phyloP scores from a whole-genome alignment of 495 filamentous ascomycete genomes.

The Hamigera avellanea region DNA sequence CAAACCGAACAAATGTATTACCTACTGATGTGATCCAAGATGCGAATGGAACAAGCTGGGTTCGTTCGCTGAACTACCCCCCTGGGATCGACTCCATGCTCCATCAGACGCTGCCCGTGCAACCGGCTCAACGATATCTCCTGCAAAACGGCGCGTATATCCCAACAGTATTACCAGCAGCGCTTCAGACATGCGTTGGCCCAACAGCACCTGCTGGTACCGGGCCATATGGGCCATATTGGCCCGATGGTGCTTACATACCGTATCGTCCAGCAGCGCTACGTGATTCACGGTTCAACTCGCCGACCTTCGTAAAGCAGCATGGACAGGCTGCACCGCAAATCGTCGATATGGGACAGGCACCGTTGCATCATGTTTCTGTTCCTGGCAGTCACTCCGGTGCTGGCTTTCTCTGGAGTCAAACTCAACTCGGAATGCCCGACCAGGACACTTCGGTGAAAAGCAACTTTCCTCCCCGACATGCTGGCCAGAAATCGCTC shows the following conservation, averaged over 20 bases:
- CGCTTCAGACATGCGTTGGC: conserved; percentile 56
- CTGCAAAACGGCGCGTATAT: conserved; percentile 40
- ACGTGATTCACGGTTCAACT: conserved; percentile 43
- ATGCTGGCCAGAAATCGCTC: conserved; percentile 24
- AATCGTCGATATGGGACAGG: conserved; percentile 20
- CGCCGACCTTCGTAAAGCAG: conserved; percentile 13
- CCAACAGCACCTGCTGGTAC: conserved; percentile 66
- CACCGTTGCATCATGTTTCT: conserved; percentile 15
- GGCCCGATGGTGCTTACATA: conserved; percentile 65
- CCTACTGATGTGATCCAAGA: conserved; percentile 24
- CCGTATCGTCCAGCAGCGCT: conserved; percentile 62
- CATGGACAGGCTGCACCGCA: conserved; percentile 9
- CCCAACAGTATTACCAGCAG: conserved; percentile 59
- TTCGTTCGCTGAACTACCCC: conserved; percentile 30
- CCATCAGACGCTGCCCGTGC: conserved; percentile 34
- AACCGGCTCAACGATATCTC: conserved; percentile 23
- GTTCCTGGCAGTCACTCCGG: conserved; percentile 15
- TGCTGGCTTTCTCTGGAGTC: conserved; percentile 21
- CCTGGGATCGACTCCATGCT: conserved; percentile 40
- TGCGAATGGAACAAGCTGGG: conserved; percentile 29
- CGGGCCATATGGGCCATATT: conserved; percentile 63
- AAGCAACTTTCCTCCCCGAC: conserved; percentile 29
- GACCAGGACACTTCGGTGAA: conserved; percentile 20
- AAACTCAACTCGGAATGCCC: conserved; percentile 13
- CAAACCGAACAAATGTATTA: conserved; percentile 9